Base-by-base conservation (phyloP, 345 rosid species). In the Raphanus sativus region DNA sequence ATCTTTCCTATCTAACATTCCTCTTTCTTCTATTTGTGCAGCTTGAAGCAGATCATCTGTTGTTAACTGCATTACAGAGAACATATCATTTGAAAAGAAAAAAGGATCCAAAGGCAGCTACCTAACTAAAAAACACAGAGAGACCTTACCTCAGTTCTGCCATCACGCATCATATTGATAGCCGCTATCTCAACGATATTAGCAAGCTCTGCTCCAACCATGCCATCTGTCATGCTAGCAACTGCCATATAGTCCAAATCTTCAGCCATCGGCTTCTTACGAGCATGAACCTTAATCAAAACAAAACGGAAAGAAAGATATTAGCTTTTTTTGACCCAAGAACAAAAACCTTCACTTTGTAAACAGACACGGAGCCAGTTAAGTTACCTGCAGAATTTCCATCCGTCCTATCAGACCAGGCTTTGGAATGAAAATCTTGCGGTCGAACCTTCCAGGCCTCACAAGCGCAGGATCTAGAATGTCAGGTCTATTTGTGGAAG, bases 191-290 rank as follows among this genome's bases (percentile, higher is more conserved):
- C 98, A 50, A 93, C 83, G 64, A 93, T 91, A 84, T 93, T 93
- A 30, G 98, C 97, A 71, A 93, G 89, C 87, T 93, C 98, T 12
- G 98, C 98, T 81, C 98, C 98, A 83, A 93, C 98, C 98, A 93
- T 93, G 74, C 97, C 97, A 76, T 91, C 96, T 25, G 96, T 90
- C 88, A 90, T 86, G 76, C 94, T 83, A 71, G 97, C 96, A 77
- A 93, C 94, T 71, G 97, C 97, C 93, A 86, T 75, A 70, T 91
- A 89, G 86, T 91, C 98, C 72, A 93, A 87, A 91, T 93, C 96
- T 67, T 89, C 92, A 52, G 97, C 96, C 94, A 93, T 89, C 24
- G 98, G 92, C 84, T 93, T 93, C 82, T 87, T 93, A 48, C 96
- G 89, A 80, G 97, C 97, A 89, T 93, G 98, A 79, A 93, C 98